These are phyloP conservation scores for Leccinum pellstonianum DNA, from an alignment of 768 basidiomycete genomes.

Conservation along the genomic window DNA sequence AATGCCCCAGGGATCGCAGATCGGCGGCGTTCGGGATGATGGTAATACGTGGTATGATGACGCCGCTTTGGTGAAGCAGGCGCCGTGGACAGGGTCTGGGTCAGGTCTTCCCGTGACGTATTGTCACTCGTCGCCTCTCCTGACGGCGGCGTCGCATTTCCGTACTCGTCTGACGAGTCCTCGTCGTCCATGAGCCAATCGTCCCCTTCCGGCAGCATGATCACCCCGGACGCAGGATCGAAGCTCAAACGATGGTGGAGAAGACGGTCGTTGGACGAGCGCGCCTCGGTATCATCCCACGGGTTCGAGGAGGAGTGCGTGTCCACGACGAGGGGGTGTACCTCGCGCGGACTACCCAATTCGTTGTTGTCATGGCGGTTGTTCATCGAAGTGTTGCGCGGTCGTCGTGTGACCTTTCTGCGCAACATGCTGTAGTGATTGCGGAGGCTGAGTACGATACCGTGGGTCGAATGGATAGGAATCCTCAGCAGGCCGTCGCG, in stretches of 20 bases:
- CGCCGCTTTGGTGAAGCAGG: conserved; percentile 48
- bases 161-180: conserved; percentile 44
- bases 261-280: conserved; percentile 31
- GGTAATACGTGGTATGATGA: conserved; percentile 80
- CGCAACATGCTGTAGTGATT: conserved; percentile 62
- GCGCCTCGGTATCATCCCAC: conserved; percentile 51
- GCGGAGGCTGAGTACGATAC: conserved; percentile 80
- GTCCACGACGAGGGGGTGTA: conserved; percentile 28
- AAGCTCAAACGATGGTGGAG: conserved; percentile 69
- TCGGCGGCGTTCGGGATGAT: conserved; percentile 70
- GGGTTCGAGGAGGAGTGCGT: conserved; percentile 44
- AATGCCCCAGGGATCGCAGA: conserved; percentile 63
- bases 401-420: conserved; percentile 27
- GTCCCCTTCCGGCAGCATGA: conserved; percentile 77
- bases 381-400: conserved; percentile 2
- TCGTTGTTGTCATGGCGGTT: conserved; percentile 14
- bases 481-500: conserved; percentile 36
- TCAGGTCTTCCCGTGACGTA: conserved; percentile 27
- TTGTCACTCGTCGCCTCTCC: conserved; percentile 15
- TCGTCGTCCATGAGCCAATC: conserved; percentile 63
- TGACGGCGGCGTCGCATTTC: conserved; percentile 28
- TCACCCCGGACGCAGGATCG: conserved; percentile 84
- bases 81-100: conserved; percentile 16
- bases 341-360: conserved; percentile 8
- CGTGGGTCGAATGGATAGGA: conserved; percentile 48